Base-by-base conservation (phyloP, 352 stramenopile genomes). In the Phytophthora niederhauseri region DNA sequence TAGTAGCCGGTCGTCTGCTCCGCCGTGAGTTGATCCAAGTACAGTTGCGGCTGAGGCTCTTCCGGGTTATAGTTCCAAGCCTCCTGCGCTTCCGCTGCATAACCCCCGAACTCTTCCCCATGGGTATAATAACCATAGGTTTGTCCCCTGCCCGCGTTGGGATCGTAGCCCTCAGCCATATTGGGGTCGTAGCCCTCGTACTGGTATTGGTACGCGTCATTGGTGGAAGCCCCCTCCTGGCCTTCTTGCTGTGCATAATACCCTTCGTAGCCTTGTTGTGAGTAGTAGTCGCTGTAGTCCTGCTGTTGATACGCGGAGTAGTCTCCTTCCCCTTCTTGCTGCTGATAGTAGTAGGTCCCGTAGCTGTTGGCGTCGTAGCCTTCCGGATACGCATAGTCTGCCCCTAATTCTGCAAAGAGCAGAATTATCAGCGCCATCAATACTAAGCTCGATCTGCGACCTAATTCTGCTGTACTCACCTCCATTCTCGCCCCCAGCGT, bases 1-100 rank as follows among this genome's bases (percentile, higher is more conserved):
- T 78, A 73, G 38, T 78, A 75, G 1, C 61, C 66, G n/a, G 24
- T 41, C 1, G 53, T 48, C 28, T 76, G 68, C 8, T 72, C 68
- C 9, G 31, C 19, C 14, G 68, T 36, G 22, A 76, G 43, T 11
- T 76, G 68, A 19, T 76, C 68, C 63, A 72, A 56, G 58, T 75
- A 75, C 8, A 50, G 5, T 48, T 67, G 62, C 30, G 30, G 30
- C 11, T 68, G 60, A 1, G 22, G 36, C 1, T 57, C 66, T 65
- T 73, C 66, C 8, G 60, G 30, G 15, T 15, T 54, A 36, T 73
- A 73, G 24, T 26, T 49, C 53, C 60, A 73, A 28, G 54, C 28
- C 36, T 66, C 57, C 4, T 51, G 57, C 0, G 14, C 48, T 12
- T 64, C 53, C 2, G n/a, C 31, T 30, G 9, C 38, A n/a, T 62